Evolutionary conservation across 768 basidiomycete species (phyloP).

Genomic region (Hericium alpestre): DNA sequence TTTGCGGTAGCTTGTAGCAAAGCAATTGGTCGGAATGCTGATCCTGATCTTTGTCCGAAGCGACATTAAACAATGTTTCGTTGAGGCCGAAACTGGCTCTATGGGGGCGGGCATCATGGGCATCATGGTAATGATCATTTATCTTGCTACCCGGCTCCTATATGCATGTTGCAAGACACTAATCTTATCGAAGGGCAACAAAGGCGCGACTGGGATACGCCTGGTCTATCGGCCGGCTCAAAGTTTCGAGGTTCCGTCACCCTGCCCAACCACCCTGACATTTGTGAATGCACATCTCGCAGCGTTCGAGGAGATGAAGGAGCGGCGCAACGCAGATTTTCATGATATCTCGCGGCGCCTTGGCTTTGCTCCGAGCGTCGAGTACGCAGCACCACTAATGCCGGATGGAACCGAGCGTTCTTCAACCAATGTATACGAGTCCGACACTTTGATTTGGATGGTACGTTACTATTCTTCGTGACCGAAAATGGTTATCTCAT

Average conservation of each 20-base stretch:
- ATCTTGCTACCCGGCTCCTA: no score
- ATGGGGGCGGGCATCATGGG: conserved; percentile 67
- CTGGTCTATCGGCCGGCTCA: conserved; percentile 41
- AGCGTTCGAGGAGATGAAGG: conserved; percentile 71
- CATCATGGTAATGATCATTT: conserved; percentile 1
- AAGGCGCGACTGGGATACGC: conserved; percentile 65
- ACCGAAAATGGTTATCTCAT: conserved; percentile 18
- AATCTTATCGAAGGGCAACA: conserved; percentile 53
- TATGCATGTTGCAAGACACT: no score
- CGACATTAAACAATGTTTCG: conserved; percentile 36
- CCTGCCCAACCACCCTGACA: conserved; percentile 41
- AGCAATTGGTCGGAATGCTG: conserved; percentile 80
- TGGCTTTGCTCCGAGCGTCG: conserved; percentile 31
- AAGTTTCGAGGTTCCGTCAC: conserved; percentile 14
- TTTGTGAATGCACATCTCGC: conserved; percentile 80
- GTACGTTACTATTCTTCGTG: neutral
- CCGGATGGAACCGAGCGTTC: conserved; percentile 1
- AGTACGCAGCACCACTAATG: conserved; percentile 6
- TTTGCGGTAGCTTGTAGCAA: conserved; percentile 46
- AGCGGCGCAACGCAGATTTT: conserved; percentile 66
- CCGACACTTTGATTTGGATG: conserved; percentile 12
- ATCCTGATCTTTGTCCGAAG: conserved; percentile 58
- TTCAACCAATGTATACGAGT: conserved; percentile 5
- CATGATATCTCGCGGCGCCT: conserved; percentile 55
- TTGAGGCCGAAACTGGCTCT: conserved; percentile 36